Base-by-base conservation (phyloP, 1,139 yeast species). In the Yamadazyma dendronema region DNA sequence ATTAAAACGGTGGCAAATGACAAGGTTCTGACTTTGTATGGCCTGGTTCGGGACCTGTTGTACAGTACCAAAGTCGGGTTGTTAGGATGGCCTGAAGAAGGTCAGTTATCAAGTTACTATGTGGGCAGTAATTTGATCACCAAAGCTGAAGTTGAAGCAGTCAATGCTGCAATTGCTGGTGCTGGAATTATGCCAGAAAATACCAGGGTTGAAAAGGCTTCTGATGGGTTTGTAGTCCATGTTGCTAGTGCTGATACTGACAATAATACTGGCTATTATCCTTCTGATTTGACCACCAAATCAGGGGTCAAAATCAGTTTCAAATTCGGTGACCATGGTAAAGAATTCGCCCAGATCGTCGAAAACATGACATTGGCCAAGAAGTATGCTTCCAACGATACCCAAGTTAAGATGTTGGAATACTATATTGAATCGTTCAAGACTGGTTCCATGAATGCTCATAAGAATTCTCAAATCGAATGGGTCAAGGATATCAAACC, bases 401-500 rank as follows among this genome's bases (percentile, higher is more conserved):
- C 79, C 19, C 95, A 88, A 59, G 56, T 49, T 11, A 68, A 73
- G 40, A 80, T 87, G 86, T 58, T 87, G 22, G 74, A 69, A 8
- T 67, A 74, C 37, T 88, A 88, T 56, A 74, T 79, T 42, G 77
- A 77, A 35, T 78, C 94, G 3, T 88, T 88, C 62, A 61, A 72
- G 48, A 81, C 92, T 9, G 96, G 96, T 22, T 82, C 92, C 6
- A 82, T 87, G 81, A 77, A 81, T 44, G 86, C 90, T 12, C 96
- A 88, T 61, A 84, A 85, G 55, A 76, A 83, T 40, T 84, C 96
- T 0, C 96, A 88, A 61, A 78, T 81, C 41, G 73, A 76, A 47
- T 88, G 96, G 96, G 95, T 88, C 41, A 84, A 85, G 56, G 96
- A 88, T 56, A 62, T 85, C 38, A 83, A 87, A 6, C 96, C 96